Conservation (phyloP, 148 eudicot species). For the Pouteria glomerata region DNA sequence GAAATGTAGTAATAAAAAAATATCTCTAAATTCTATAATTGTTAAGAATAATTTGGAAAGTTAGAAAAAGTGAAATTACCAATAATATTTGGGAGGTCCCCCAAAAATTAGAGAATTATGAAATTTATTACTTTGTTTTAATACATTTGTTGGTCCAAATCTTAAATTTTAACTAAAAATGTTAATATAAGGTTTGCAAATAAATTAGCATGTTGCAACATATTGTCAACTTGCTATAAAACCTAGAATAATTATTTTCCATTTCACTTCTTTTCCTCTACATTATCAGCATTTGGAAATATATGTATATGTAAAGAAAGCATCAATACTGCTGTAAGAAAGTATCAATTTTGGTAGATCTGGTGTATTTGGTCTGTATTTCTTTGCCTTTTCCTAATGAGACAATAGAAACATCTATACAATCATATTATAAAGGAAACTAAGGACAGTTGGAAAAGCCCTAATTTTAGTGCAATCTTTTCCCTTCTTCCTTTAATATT, state of each 20-base stretch:
- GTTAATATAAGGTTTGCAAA: background rate
- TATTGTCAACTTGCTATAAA: background rate
- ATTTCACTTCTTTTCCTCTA: background rate
- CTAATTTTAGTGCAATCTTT: too few species aligned
- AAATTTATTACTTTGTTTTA: background rate
- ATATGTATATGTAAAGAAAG: background rate
- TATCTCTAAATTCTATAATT: background rate
- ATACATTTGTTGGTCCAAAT: background rate
- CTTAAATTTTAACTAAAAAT: background rate
- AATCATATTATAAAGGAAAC: too few species aligned
- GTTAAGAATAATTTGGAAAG: too few species aligned
- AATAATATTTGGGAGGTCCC: background rate
- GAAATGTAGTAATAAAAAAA: background rate
- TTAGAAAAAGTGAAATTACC: too few species aligned
- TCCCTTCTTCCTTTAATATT: too few species aligned
- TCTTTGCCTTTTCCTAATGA: background rate
- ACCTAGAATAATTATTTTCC: background rate
- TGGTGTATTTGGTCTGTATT: background rate
- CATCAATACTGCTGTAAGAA: background rate
- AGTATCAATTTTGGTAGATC: background rate
- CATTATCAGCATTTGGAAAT: too few species aligned
- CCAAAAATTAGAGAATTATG: background rate
- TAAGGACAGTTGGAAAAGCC: too few species aligned
- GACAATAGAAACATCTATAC: background rate
- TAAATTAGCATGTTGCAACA: background rate